These are phyloP conservation scores for Oryza coarctata DNA, from an alignment of 176 grass and related monocot species.

Conservation along the genomic window DNA sequence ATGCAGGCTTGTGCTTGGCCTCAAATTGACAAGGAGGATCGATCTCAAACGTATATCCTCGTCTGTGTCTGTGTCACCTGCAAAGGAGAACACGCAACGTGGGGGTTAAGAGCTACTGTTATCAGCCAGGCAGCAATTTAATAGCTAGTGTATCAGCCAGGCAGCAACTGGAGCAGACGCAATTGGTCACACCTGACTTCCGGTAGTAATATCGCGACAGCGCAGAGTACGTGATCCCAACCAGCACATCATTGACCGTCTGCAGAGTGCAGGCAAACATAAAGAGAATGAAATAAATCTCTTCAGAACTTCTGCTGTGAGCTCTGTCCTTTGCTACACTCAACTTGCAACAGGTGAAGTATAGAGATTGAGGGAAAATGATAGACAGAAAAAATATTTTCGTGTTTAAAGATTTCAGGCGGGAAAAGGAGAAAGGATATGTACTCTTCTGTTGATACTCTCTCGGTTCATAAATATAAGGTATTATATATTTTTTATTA, in stretches of 20 bases:
- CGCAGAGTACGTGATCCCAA: constrained; percentile 69
- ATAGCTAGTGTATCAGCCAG: neutral
- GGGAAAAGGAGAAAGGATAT: too few species aligned
- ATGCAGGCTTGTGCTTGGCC: constrained; percentile 61
- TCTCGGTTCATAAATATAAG: too few species aligned
- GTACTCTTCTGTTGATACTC: too few species aligned
- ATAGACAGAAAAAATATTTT: neutral
- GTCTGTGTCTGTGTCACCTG: constrained; percentile 47
- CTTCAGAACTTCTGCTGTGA: neutral
- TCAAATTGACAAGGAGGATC: constrained; percentile 73
- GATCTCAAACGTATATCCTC: constrained; percentile 64
- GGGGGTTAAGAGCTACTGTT: neutral
- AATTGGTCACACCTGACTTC: constrained; percentile 63
- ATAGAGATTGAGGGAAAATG: neutral
- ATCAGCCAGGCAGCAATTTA: neutral
- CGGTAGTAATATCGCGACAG: constrained; percentile 73
- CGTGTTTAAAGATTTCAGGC: neutral
- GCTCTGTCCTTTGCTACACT: neutral
- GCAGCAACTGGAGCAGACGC: neutral
- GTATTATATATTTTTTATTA: too few species aligned
- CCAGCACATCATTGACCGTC: constrained; percentile 88
- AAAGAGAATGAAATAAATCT: neutral
- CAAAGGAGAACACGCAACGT: neutral
- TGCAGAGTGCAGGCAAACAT: constrained; percentile 28
- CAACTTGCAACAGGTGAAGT: neutral